Conservation (phyloP, 495 filamentous ascomycete species). For the Neurospora hispaniola region DNA sequence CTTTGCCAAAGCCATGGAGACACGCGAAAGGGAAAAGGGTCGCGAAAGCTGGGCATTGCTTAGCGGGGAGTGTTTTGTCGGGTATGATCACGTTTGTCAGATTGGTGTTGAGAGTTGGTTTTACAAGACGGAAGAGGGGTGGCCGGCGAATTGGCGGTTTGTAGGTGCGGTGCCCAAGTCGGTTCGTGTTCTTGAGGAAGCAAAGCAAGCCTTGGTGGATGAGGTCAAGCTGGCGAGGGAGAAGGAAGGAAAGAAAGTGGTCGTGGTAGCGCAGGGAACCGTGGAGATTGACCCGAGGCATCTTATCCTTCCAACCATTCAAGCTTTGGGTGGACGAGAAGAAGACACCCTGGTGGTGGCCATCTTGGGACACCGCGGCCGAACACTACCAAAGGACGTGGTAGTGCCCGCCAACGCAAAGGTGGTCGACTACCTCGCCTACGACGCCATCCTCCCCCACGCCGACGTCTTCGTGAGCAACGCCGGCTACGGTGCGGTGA, state of each 20-base stretch:
- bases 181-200: background rate
- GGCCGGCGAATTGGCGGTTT: constrained; percentile 21
- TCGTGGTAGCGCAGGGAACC: constrained; percentile 31
- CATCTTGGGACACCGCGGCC: constrained; percentile 21
- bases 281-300: constrained; percentile 19
- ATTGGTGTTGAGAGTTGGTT: constrained; percentile 26
- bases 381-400: constrained; percentile 5
- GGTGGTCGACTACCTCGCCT: constrained; percentile 26
- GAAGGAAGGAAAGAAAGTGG: constrained; percentile 17
- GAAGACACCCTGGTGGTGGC: constrained; percentile 24
- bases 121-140: constrained; percentile 25
- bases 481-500: constrained; percentile 30
- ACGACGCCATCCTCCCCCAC: constrained; percentile 25
- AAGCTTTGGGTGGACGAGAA: constrained; percentile 12
- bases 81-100: constrained; percentile 20
- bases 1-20: background rate
- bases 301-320: constrained; percentile 27
- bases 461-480: constrained; percentile 29
- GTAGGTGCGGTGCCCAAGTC: constrained; percentile 17
- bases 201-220: background rate
- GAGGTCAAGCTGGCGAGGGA: constrained; percentile 3
- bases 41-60: constrained; percentile 2
- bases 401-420: constrained; percentile 18
- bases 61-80: constrained; percentile 17
- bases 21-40: background rate